Evolutionary conservation across 2,329 filamentous ascomycete genomes (phyloP), one percentile per base, ranked within the genome.

Genomic region (Fusarium equiseti): DNA sequence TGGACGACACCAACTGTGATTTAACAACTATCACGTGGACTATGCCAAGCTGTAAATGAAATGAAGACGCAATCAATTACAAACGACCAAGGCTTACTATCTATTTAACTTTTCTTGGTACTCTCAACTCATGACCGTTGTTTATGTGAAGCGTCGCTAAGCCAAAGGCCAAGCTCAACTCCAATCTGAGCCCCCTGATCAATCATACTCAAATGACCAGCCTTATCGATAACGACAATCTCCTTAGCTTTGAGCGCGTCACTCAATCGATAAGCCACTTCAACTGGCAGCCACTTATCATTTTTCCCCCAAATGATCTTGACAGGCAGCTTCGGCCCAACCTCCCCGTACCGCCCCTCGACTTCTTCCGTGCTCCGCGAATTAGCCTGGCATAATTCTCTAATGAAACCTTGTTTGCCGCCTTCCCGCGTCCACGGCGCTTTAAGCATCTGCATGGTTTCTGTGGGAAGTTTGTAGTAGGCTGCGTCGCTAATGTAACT

Each of bases 191-290:
- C 80, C 13, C 71, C 75, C 58, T 84, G 82, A 66, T 85, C 83
- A 67, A 80, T 76, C 80, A 83, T 83, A 3, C 82, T 71, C 8
- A 85, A 51, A 77, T 85, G 83, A 0, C 83, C 83, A 12, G 83
- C 83, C 16, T 73, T 67, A 27, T 72, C 69, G 31, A 77, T 77
- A 70, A 81, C 52, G 4, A 81, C 76, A 38, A 80, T 73, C 20
- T 80, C 77, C n/a, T 71, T 71, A 4, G 77, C 72, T 32, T 75
- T 75, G 5, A 78, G 72, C 22, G 83, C 59, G 46, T 75, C 65
- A 3, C 74, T 68, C 26, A 76, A 53, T 29, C 67, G 67, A 29
- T 46, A 38, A 5, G 83, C 81, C 29, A 75, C 79, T 52, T 82
- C 78, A 1, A 78, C 76, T 0, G 81, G 82, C 48, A 85, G 79